phyloP scores from a whole-genome alignment of 345 rosid genomes.

The Euphorbia pulcherrima region DNA sequence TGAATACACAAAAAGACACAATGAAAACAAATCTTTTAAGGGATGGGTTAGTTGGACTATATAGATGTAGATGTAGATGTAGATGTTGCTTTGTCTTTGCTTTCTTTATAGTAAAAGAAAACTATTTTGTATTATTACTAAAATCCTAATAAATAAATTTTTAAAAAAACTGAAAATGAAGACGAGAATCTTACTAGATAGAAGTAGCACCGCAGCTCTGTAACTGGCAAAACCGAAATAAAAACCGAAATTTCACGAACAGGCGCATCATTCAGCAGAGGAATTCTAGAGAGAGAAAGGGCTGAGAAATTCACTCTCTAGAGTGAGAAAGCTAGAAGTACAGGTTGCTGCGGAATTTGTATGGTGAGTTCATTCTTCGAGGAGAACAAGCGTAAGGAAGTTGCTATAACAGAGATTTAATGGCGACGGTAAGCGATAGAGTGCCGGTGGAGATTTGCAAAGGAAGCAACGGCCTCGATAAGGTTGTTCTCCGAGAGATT shows the following conservation, averaged over 20 bases:
- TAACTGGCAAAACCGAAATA: background rate
- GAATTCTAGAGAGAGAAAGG: slow-evolving; percentile 1
- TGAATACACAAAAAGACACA: background rate
- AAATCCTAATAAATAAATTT: background rate
- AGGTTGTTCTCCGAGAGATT: slow-evolving; percentile 63
- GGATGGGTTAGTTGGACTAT: background rate
- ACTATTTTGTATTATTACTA: background rate
- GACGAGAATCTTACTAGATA: background rate
- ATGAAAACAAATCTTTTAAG: background rate
- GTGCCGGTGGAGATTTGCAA: slow-evolving; percentile 40
- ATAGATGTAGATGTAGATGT: no score
- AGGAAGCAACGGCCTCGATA: slow-evolving; percentile 75
- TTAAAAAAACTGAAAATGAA: no score
- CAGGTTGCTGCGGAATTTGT: background rate
- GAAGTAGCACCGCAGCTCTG: background rate
- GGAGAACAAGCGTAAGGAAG: background rate
- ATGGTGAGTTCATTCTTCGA: background rate
- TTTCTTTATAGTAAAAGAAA: background rate
- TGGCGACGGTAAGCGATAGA: slow-evolving; percentile 19
- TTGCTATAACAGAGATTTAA: background rate
- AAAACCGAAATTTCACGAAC: background rate
- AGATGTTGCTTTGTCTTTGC: background rate
- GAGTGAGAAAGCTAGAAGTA: no score
- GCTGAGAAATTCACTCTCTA: background rate
- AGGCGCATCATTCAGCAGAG: background rate